Evolutionary conservation across 768 basidiomycete species (phyloP), one percentile per base, ranked within the genome.

Genomic region (Strobilomyces dryophilus): DNA sequence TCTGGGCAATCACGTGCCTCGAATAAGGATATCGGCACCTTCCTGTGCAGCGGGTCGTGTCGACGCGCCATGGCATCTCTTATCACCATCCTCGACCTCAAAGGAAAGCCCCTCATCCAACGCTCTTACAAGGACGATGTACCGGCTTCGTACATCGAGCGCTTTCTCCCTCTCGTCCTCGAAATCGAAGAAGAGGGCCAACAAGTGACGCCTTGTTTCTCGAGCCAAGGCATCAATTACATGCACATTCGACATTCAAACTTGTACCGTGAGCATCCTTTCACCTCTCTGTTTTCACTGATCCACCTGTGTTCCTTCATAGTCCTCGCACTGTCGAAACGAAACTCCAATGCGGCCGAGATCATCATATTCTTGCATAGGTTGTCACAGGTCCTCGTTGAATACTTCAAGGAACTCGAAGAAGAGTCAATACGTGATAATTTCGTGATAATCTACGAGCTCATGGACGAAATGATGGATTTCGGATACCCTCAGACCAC

Each of bases 381-480:
- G 41, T 79, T 99, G 51, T 87, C 86, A 0, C 83, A 92, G 68
- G 95, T 98, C 7, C 79, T 99, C 51, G 81, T 95, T 49, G 97
- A 98, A 67, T 99, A 99, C 78, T 99, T 99, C 79, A 99, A 98
- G 70, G 97, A 98, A 68, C 85, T 98, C 36, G 97, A 99, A 68
- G 97, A 98, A 66, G 97, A 99, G 76, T 95, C 92, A 45, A 98
- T 99, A 66, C 80, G 97, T 8, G 97, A 99, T 72, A 99, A 99
- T 66, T 99, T 99, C 66, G 97, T 99, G 37, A 97, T 99, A 67
- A 97, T 99, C 47, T 99, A 97, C 71, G 95, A 98, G 68, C 82
- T 98, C 49, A 81, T 99, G 76, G 95, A 98, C 64, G 97, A 99
- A 77, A 98, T 98, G 92, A 98, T 98, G 94, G 97, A 99, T 75